Evolutionary conservation across 306 rosid genomes (phyloP).

Genomic region (Acacia confusa): DNA sequence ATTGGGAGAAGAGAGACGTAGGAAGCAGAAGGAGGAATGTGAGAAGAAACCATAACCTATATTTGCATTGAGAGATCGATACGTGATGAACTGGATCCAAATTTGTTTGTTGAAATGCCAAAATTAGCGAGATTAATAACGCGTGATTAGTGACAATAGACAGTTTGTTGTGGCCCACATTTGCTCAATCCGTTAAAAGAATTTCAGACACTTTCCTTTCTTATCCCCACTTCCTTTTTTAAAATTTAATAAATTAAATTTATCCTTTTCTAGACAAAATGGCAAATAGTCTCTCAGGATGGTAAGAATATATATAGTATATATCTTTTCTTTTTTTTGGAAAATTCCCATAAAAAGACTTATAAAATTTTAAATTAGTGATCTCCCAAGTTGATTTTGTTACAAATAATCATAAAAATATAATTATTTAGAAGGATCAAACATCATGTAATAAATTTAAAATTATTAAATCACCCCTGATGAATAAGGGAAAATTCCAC

Average conservation of each 20-base stretch:
- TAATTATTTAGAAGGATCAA: too few species aligned
- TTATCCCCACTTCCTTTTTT: background rate
- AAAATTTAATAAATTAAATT: background rate
- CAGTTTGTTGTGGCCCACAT: background rate
- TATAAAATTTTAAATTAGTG: too few species aligned
- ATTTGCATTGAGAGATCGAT: background rate
- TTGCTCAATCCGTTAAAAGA: background rate
- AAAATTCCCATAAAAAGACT: too few species aligned
- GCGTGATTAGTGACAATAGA: constrained; percentile 1
- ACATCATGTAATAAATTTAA: too few species aligned
- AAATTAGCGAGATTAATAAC: background rate
- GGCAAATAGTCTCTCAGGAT: background rate
- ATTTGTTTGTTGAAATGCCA: background rate
- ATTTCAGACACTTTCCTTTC: background rate
- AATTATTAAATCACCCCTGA: too few species aligned
- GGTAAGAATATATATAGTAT: background rate
- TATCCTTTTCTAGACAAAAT: background rate
- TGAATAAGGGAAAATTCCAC: too few species aligned
- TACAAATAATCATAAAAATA: too few species aligned
- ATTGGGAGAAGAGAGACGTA: background rate
- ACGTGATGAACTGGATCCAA: background rate
- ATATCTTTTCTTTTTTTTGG: too few species aligned
- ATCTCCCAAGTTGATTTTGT: too few species aligned
- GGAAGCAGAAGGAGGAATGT: background rate
- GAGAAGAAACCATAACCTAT: background rate